A percentile compares a stretch with the other conserved stretches of the same genome.
Evolutionary conservation across 495 filamentous ascomycete species (phyloP).

Genomic region (Evansstolkia leycettana): DNA sequence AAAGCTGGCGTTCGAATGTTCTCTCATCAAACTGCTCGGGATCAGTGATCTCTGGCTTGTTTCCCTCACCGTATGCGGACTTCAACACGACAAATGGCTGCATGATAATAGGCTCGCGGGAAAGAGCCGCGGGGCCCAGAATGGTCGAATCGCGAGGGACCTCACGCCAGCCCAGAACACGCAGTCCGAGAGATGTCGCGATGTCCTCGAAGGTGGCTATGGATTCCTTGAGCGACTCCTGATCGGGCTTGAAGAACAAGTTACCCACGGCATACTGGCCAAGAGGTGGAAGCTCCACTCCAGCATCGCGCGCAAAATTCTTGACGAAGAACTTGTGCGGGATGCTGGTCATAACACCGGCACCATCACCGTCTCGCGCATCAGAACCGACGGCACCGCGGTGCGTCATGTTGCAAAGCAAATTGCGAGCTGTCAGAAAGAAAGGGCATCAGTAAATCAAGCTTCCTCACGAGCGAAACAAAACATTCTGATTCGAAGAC

Average conservation of each 20-base stretch:
- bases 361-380: slow-evolving; percentile 93
- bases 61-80: slow-evolving; percentile 77
- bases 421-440: slow-evolving; percentile 55
- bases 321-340: slow-evolving; percentile 98
- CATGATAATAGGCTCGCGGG: slow-evolving; percentile 85
- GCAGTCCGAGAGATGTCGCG: slow-evolving; percentile 73
- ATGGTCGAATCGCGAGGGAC: slow-evolving; percentile 88
- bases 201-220: slow-evolving; percentile 84
- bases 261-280: slow-evolving; percentile 98
- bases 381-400: slow-evolving; percentile 96
- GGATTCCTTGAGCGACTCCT: slow-evolving; percentile 76
- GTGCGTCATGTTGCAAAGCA: slow-evolving; percentile 99
- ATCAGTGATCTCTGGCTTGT: slow-evolving; percentile 68
- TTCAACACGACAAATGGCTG: slow-evolving; percentile 91
- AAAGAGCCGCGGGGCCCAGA: slow-evolving; percentile 84
- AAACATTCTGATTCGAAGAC: slow-evolving; percentile 13
- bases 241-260: slow-evolving; percentile 95
- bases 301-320: slow-evolving; percentile 86
- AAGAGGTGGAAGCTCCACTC: slow-evolving; percentile 69
- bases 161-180: slow-evolving; percentile 93
- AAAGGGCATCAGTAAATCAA: slow-evolving; percentile 6
- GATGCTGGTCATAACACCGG: slow-evolving; percentile 98
- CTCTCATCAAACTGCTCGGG: slow-evolving; percentile 69
- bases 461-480: not conserved
- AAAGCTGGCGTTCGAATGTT: slow-evolving; percentile 87